Evolutionary conservation across 306 rosid genomes (phyloP), one percentile per base, ranked within the genome.

Genomic region (Glycine tomentella): DNA sequence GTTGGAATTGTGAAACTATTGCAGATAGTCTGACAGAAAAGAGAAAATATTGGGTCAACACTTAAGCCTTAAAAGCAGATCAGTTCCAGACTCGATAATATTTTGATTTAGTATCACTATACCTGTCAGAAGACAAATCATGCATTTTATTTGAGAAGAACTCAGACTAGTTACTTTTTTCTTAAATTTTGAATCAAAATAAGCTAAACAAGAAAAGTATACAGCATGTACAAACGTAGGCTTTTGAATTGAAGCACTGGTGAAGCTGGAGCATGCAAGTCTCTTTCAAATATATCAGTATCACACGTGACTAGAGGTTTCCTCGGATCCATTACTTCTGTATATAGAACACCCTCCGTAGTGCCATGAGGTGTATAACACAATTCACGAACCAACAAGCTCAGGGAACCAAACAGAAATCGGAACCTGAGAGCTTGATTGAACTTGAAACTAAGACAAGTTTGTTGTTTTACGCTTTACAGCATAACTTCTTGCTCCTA

Each of bases 1-100:
- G 82, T 84, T 53, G 94, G 97, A 83, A 86, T 80, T 51, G 70
- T 92, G 78, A 92, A 90, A 83, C 83, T 92, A 63, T 72, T 90
- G 80, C 87, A 87, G 83, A 79, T 92, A 92, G 89, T 83, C 53
- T 84, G 84, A 90, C 65, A 66, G 53, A 68, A 16, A 61, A 9
- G 15, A 42, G 36, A 36, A 78, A 45, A 40, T 9, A 33, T 5
- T 25, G 9, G 42, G 53, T 40, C 36, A 51, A 76, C 65, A 70
- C 58, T 57, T 2, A 53, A 76, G 64, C 76, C 80, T 66, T 70
- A 58, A 49, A 64, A 84, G 48, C 46, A 36, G 64, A 61, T 61
- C 52, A 25, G 45, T 79, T 69, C 62, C 50, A 73, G 40, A 69
- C 52, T 45, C 14, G 0, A 55, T n/a, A 44, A 42, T 14, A 69